Evolutionary conservation across 2,329 filamentous ascomycete genomes (phyloP).

Genomic region (Sarocladium strictum): DNA sequence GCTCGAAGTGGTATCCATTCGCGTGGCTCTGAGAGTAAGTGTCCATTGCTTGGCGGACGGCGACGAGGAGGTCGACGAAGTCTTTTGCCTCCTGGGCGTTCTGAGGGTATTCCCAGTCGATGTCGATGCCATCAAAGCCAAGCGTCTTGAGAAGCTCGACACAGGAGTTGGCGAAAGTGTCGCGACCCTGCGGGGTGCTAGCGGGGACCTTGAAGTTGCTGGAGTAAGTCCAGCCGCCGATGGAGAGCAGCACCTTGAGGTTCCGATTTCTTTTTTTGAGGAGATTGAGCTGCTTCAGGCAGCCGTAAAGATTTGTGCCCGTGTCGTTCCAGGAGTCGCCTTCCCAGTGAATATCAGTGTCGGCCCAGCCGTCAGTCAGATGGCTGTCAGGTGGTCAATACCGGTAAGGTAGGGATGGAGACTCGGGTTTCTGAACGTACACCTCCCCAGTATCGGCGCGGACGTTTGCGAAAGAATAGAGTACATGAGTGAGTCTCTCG

Average conservation of each 20-base stretch:
- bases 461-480: conserved; percentile 90
- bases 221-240: conserved; percentile 91
- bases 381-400: conserved; percentile 24
- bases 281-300: conserved; percentile 80
- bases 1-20: conserved; percentile 50
- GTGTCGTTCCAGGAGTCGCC: conserved; percentile 64
- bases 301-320: conserved; percentile 81
- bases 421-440: conserved; percentile 28
- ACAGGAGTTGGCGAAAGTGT: conserved; percentile 65
- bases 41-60: conserved; percentile 52
- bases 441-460: conserved; percentile 75
- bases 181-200: conserved; percentile 62
- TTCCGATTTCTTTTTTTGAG: conserved; percentile 77
- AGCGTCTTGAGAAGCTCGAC: conserved; percentile 72
- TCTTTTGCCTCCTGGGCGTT: conserved; percentile 46
- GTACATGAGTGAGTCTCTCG: conserved; percentile 77
- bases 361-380: conserved; percentile 58
- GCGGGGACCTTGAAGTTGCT: conserved; percentile 74
- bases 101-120: conserved; percentile 65
- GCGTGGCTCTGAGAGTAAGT: conserved; percentile 41
- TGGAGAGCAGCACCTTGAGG: conserved; percentile 77
- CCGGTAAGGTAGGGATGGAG: not conserved
- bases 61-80: conserved; percentile 53
- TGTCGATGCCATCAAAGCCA: conserved; percentile 68
- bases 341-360: conserved; percentile 68